phyloP scores from a whole-genome alignment of 371 early-diverging fungal genomes.

The Mortierella polycephala region DNA sequence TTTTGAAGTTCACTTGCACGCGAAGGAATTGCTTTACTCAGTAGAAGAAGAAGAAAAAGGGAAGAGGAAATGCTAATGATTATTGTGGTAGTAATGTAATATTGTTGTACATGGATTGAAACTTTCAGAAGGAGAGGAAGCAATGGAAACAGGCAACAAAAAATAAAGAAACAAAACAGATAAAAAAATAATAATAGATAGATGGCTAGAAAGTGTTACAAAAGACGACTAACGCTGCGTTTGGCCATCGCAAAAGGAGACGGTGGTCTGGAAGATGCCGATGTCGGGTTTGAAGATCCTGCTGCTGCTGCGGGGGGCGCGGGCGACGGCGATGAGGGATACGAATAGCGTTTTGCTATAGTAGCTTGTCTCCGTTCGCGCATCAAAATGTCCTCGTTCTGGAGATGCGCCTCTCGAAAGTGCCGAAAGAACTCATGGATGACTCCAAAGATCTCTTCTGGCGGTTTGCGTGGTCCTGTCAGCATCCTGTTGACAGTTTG shows the following conservation, averaged over 20 bases:
- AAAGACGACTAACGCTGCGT: slow-evolving; percentile 13
- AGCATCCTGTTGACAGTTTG: slow-evolving; percentile 23
- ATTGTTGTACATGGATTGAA: not conserved
- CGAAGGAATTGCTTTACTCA: slow-evolving; percentile 1
- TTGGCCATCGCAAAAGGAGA: not conserved
- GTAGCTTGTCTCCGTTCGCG: slow-evolving; percentile 35
- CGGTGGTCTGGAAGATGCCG: not conserved
- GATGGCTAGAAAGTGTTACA: not conserved
- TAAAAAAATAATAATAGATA: not conserved
- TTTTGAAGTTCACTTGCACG: no score
- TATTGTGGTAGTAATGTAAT: not conserved
- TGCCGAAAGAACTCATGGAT: slow-evolving; percentile 46
- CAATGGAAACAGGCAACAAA: not conserved
- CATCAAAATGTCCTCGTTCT: slow-evolving; percentile 39
- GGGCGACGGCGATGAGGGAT: not conserved
- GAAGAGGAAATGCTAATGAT: not conserved
- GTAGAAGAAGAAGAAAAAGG: slow-evolving; percentile 5
- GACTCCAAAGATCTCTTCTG: slow-evolving; percentile 52
- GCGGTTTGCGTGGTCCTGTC: slow-evolving; percentile 42
- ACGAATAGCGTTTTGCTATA: slow-evolving; percentile 1
- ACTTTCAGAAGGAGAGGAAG: no score
- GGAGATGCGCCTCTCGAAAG: slow-evolving; percentile 48
- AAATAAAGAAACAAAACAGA: not conserved
- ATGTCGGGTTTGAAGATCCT: not conserved
- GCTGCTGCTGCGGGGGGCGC: not conserved